phyloP scores from a whole-genome alignment of 2,329 filamentous ascomycete species.

The Colletotrichum australisinense region DNA sequence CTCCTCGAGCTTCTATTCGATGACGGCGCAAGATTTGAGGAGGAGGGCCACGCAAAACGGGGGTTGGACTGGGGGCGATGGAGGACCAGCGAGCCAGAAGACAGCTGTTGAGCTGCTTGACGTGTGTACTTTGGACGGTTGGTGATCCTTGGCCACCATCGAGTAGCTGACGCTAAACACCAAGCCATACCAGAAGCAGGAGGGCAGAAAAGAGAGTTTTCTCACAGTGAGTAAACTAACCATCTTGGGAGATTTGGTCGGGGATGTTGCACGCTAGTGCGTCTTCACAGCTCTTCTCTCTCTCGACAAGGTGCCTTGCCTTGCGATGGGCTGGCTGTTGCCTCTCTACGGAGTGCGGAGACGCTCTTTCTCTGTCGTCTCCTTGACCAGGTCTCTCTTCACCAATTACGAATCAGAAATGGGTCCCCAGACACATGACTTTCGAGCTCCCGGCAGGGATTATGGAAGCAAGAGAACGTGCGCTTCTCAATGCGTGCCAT shows the following conservation, averaged over 20 bases:
- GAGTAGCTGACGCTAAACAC: neutral
- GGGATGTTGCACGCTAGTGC: neutral
- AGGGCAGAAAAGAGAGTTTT: slow-evolving; percentile 25
- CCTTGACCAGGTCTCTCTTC: neutral
- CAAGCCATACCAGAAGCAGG: slow-evolving; percentile 4
- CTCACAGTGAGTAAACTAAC: slow-evolving; percentile 9
- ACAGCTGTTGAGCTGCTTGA: neutral
- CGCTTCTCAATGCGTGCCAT: slow-evolving; percentile 18
- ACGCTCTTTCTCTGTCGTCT: neutral
- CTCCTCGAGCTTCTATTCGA: slow-evolving; percentile 4
- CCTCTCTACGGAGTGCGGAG: neutral
- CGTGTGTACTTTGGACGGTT: neutral
- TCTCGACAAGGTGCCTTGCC: neutral
- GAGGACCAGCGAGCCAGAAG: slow-evolving; percentile 3
- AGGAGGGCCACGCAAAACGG: slow-evolving; percentile 1
- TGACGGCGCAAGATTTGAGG: neutral
- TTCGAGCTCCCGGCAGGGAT: slow-evolving; percentile 15
- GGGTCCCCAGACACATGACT: slow-evolving; percentile 21
- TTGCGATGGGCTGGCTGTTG: slow-evolving; percentile 6
- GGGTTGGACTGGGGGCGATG: neutral
- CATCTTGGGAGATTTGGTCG: slow-evolving; percentile 6
- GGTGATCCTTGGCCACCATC: slow-evolving; percentile 9
- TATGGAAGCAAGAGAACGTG: slow-evolving; percentile 29
- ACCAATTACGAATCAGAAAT: slow-evolving; percentile 14
- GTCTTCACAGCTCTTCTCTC: neutral